Percentiles rank a stretch among this genome's conserved stretches.
These are phyloP conservation scores for Venturia asperata DNA, from an alignment of 2,329 filamentous ascomycete genomes.

Conservation along the genomic window DNA sequence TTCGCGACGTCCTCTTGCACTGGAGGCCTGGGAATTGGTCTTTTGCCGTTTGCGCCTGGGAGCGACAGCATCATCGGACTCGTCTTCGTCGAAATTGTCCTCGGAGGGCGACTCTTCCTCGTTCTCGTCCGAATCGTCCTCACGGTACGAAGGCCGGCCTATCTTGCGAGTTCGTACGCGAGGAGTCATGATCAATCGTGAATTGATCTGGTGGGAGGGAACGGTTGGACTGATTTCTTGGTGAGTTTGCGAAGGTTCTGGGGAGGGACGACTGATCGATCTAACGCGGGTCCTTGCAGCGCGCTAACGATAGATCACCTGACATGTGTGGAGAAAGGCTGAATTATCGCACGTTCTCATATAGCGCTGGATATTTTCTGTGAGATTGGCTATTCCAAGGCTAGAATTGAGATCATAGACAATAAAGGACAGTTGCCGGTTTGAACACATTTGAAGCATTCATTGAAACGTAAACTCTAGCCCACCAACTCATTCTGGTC, in stretches of 20 bases:
- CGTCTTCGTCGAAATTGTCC: background rate
- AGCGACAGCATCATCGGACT: background rate
- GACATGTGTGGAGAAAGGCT: background rate
- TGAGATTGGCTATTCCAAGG: too few relatives aligned
- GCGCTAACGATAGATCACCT: background rate
- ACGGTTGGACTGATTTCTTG: background rate
- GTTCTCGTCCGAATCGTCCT: conserved; percentile 3
- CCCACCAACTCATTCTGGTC: background rate
- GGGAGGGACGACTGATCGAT: background rate
- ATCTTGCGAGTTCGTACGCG: background rate
- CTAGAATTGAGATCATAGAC: too few relatives aligned
- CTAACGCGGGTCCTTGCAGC: background rate
- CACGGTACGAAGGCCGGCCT: background rate
- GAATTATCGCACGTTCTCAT: background rate
- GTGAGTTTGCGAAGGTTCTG: background rate
- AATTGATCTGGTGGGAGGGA: conserved; percentile 22
- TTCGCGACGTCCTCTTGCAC: background rate
- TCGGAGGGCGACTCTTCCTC: background rate
- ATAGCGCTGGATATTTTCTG: too few relatives aligned
- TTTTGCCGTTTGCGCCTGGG: background rate
- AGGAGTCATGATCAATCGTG: conserved; percentile 23
- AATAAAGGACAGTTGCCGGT: too few relatives aligned
- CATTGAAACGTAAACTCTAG: background rate
- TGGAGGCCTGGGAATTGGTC: background rate
- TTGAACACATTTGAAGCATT: background rate